Base-by-base conservation (phyloP, 495 filamentous ascomycete species). In the Pseudoneurospora amorphoporcata region DNA sequence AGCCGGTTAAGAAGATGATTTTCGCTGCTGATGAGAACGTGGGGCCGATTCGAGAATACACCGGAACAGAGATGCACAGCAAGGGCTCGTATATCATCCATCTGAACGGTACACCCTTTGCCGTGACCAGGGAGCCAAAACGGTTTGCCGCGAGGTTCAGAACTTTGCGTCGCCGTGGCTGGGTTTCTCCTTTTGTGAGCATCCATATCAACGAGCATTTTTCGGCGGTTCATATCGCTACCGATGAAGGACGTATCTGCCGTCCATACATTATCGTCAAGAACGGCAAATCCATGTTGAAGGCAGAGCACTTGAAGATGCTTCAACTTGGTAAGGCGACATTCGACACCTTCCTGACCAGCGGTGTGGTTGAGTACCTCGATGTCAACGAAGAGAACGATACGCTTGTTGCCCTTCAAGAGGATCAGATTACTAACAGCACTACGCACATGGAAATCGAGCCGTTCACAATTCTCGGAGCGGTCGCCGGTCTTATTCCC, bases 381-480 rank as follows among this genome's bases (percentile, higher is more conserved):
- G 95, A 99, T 78, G 95, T 97, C 73, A 98, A 99, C 81, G 95
- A 99, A 82, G 96, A 99, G 82, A 97, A 98, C 77, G 96, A 98
- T 76, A 91, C 93, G 0, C 89, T 96, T 61, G 96, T 99, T 73
- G 92, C 95, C 16, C 89, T 97, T 40, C 92, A 92, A 73, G 95
- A 98, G 77, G 87, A 88, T 40, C 90, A 94, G 41, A 92, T 98
- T 73, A 90, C 86, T 32, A 86, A 88, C 53, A 87, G 88, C 12
- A 95, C 94, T 0, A 98, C 95, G 0, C 95, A 99, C 82, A 84
- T 98, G 41, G 95, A 99, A 79, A 98, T 99, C 70, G 96, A 98
- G 79, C 95, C 95, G 1, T 98, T 98, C 80, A 98, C 96, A 2
- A 91, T 98, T 58, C 90, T 99, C 39, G 95, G 95, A n/a, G 96